These are phyloP conservation scores for Sporothrix dimorphospora DNA, from an alignment of 2,329 filamentous ascomycete genomes.

Conservation along the genomic window DNA sequence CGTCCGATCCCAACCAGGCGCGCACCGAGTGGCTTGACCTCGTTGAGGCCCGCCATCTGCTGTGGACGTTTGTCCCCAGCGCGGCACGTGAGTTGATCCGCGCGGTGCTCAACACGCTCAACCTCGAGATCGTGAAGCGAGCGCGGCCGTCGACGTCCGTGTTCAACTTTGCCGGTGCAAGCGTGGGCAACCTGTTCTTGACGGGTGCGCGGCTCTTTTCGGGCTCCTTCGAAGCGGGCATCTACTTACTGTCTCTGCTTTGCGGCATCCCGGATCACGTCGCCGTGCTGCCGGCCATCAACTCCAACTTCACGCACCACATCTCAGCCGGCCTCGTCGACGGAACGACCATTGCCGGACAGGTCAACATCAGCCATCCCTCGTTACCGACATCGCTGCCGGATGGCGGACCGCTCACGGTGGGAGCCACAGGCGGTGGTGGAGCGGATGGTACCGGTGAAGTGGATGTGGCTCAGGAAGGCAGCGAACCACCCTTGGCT, in stretches of 20 bases:
- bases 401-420: slow-evolving; percentile 36
- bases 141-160: slow-evolving; percentile 67
- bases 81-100: slow-evolving; percentile 77
- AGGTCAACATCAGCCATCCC: slow-evolving; percentile 91
- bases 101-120: slow-evolving; percentile 74
- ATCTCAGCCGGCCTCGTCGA: slow-evolving; percentile 82
- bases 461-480: not conserved
- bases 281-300: slow-evolving; percentile 84
- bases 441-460: not conserved
- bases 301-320: slow-evolving; percentile 93
- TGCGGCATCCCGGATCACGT: slow-evolving; percentile 79
- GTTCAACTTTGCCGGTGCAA: slow-evolving; percentile 77
- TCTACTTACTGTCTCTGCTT: slow-evolving; percentile 85
- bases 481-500: not conserved
- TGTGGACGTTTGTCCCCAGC: slow-evolving; percentile 73
- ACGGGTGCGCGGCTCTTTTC: slow-evolving; percentile 88
- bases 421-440: slow-evolving; percentile 20
- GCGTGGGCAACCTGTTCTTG: slow-evolving; percentile 78
- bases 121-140: slow-evolving; percentile 77
- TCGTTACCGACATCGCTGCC: slow-evolving; percentile 63
- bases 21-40: slow-evolving; percentile 85
- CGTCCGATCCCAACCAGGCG: slow-evolving; percentile 59
- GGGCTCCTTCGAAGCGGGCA: slow-evolving; percentile 88
- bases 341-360: slow-evolving; percentile 79
- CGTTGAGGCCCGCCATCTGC: slow-evolving; percentile 75